These are phyloP conservation scores for Trametes villosa DNA, from an alignment of 768 basidiomycete species.

Conservation along the genomic window DNA sequence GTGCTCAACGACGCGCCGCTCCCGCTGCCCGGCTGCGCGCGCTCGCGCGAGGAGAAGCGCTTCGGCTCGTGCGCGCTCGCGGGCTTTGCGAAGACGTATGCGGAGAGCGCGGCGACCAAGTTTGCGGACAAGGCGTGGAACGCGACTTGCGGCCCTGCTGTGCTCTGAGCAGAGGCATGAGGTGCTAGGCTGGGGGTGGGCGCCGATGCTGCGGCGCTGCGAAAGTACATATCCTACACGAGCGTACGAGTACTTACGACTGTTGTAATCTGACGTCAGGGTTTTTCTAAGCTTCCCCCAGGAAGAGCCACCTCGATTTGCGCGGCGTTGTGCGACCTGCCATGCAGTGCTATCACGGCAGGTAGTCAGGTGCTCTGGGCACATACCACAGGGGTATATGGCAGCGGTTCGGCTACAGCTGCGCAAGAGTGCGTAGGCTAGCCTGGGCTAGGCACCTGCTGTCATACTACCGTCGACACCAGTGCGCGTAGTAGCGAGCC, in stretches of 20 bases:
- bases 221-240: neutral
- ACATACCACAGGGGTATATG: too few species aligned
- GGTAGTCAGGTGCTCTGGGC: too few species aligned
- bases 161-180: neutral
- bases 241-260: neutral
- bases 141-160: constrained; percentile 35
- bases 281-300: neutral
- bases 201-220: neutral
- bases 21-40: constrained; percentile 42
- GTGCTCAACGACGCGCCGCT: constrained; percentile 46
- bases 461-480: too few species aligned
- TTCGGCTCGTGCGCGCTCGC: constrained; percentile 44
- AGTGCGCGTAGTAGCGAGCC: too few species aligned
- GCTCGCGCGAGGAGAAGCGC: constrained; percentile 30
- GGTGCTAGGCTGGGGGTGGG: neutral
- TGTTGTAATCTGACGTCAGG: neutral
- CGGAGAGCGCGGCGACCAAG: constrained; percentile 29
- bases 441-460: too few species aligned
- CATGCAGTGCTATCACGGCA: too few species aligned
- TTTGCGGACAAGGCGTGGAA: constrained; percentile 44
- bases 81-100: constrained; percentile 39
- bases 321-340: too few species aligned
- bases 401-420: too few species aligned
- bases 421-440: too few species aligned
- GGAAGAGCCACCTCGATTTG: neutral